Evolutionary conservation across 345 rosid genomes (phyloP).

Genomic region (Eucalyptus sideroxylon): DNA sequence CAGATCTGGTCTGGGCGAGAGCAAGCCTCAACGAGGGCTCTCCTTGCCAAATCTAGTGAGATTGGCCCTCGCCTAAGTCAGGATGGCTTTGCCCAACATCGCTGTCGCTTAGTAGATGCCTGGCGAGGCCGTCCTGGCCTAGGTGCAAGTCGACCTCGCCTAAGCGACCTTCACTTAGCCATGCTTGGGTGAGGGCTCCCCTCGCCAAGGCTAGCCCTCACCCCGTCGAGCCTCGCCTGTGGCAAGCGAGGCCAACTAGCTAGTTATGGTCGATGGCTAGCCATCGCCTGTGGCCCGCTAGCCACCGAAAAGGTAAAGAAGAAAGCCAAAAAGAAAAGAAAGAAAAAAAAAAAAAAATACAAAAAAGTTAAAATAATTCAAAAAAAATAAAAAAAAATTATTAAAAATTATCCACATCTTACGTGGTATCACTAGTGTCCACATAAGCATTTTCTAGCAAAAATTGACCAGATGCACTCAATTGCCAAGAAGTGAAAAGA

Average conservation of each 20-base stretch:
- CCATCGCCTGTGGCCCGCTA: fast-evolving
- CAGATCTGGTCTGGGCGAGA: fast-evolving
- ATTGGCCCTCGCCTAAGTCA: fast-evolving
- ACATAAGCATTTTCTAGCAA: fast-evolving
- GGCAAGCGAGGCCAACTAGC: fast-evolving
- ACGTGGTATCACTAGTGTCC: fast-evolving
- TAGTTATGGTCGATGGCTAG: fast-evolving
- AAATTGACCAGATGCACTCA: fast-evolving
- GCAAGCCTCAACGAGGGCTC: too few relatives aligned
- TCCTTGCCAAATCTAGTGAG: too few relatives aligned
- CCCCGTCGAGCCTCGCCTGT: fast-evolving
- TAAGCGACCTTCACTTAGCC: fast-evolving
- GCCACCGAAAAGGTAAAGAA: too few relatives aligned
- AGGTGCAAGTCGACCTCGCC: fast-evolving
- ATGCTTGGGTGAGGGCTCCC: fast-evolving
- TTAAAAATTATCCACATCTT: too few relatives aligned
- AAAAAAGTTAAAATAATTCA: too few relatives aligned
- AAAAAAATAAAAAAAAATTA: too few relatives aligned
- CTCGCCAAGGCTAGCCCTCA: fast-evolving
- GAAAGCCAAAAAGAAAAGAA: too few relatives aligned
- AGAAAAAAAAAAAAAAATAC: fast-evolving
- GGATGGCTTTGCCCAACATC: fast-evolving
- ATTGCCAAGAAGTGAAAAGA: too few relatives aligned
- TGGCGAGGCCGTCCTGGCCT: fast-evolving
- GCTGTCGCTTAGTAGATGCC: fast-evolving